Conservation (phyloP, 208 protist species). For the Wallacemonas sp. region DNA sequence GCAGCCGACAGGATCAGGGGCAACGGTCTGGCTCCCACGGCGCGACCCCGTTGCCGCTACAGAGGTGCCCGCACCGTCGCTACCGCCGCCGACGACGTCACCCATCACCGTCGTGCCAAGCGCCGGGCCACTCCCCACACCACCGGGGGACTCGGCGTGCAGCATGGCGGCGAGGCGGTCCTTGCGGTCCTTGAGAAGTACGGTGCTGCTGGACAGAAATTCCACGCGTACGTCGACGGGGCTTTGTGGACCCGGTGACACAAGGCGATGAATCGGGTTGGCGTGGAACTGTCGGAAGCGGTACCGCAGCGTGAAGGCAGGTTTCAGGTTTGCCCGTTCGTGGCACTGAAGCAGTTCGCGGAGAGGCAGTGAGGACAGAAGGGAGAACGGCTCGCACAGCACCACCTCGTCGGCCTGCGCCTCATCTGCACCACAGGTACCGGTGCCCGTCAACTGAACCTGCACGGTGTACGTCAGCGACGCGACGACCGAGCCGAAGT, state of each 20-base stretch:
- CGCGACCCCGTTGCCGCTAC: neutral
- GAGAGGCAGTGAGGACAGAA: slow-evolving; percentile 17
- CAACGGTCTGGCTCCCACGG: neutral
- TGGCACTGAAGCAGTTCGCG: slow-evolving; percentile 31
- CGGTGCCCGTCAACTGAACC: neutral
- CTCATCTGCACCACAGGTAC: neutral
- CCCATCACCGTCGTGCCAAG: slow-evolving; percentile 20
- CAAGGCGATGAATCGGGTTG: slow-evolving; percentile 6
- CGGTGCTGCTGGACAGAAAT: slow-evolving; percentile 18
- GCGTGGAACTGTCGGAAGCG: slow-evolving; percentile 17
- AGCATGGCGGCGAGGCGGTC: neutral
- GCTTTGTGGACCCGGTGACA: slow-evolving; percentile 13
- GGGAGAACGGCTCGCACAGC: neutral
- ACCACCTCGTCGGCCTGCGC: neutral
- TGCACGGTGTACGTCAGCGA: slow-evolving; percentile 17
- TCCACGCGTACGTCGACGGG: slow-evolving; percentile 10
- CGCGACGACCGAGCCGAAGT: slow-evolving; percentile 1
- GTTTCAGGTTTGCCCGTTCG: slow-evolving; percentile 21
- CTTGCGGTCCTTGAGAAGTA: slow-evolving; percentile 14
- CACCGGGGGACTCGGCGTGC: neutral
- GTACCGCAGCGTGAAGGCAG: slow-evolving; percentile 16
- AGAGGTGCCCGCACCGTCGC: neutral
- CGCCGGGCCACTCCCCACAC: neutral
- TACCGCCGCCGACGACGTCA: neutral
- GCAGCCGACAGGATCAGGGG: neutral